Percentiles rank a stretch among this genome's conserved stretches.
phyloP scores from a whole-genome alignment of 208 protist species.

The Acanthamoeba healyi region DNA sequence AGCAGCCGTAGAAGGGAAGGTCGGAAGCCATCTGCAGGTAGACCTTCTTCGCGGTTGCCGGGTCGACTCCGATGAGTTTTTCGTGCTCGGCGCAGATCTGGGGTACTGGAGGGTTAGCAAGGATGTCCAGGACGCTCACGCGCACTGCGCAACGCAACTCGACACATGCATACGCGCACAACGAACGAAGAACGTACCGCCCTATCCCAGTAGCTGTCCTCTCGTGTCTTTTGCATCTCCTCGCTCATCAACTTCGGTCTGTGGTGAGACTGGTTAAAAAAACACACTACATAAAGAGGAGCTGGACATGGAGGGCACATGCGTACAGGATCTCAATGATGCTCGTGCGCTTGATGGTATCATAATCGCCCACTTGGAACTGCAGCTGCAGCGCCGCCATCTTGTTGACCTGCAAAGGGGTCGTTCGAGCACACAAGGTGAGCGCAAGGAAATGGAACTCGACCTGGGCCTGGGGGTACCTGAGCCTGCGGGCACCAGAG shows the following conservation, averaged over 20 bases:
- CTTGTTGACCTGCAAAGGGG: neutral
- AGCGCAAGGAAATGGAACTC: neutral
- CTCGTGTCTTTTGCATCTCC: neutral
- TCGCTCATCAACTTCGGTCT: neutral
- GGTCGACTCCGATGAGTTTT: neutral
- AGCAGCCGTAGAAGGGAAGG: constrained; percentile 10
- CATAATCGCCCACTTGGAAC: neutral
- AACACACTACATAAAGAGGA: neutral
- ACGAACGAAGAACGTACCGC: neutral
- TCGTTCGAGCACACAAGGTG: neutral
- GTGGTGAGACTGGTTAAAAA: neutral
- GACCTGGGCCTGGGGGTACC: neutral
- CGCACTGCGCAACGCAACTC: too few species aligned
- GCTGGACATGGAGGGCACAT: neutral
- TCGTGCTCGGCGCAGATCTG: neutral
- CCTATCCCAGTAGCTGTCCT: neutral
- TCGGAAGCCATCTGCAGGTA: neutral
- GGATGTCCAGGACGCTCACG: too few species aligned
- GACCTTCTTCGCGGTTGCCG: neutral
- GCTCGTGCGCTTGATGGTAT: neutral
- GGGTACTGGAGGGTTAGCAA: neutral
- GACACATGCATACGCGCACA: too few species aligned
- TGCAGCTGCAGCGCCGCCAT: constrained; percentile 15
- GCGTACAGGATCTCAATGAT: neutral
- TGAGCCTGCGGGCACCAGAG: constrained; percentile 5